These are phyloP conservation scores for Salmacisia buchloeana DNA, from an alignment of 1,284 basidiomycete species.

Conservation along the genomic window DNA sequence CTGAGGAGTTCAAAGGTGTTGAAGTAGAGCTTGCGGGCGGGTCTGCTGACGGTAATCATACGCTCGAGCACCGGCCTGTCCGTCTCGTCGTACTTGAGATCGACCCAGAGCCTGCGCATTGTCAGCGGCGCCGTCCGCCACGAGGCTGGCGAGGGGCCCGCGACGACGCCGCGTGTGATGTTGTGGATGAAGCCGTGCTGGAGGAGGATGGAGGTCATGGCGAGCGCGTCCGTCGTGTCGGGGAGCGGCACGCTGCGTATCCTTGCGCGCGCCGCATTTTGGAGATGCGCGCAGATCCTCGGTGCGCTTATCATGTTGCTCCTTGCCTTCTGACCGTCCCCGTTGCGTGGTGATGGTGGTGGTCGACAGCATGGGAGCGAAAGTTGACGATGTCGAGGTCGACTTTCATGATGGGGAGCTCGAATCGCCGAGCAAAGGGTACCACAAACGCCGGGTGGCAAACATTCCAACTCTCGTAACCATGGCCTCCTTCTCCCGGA, in stretches of 20 bases:
- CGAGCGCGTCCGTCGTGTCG: slow-evolving; percentile 74
- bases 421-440: no score
- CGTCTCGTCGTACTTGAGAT: slow-evolving; percentile 74
- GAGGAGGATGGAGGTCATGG: slow-evolving; percentile 75
- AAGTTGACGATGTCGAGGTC: neutral
- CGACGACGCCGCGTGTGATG: slow-evolving; percentile 70
- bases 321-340: no score
- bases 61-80: slow-evolving; percentile 70
- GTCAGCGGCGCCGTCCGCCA: slow-evolving; percentile 57
- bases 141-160: slow-evolving; percentile 61
- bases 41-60: slow-evolving; percentile 70
- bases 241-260: slow-evolving; percentile 67
- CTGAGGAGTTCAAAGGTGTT: slow-evolving; percentile 64
- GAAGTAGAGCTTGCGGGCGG: slow-evolving; percentile 70
- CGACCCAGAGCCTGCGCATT: slow-evolving; percentile 65
- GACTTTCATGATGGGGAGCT: neutral
- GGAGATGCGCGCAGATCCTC: slow-evolving; percentile 73
- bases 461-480: neutral
- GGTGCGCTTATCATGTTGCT: no score
- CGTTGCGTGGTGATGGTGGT: no score
- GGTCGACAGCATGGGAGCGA: neutral
- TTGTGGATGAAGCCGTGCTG: slow-evolving; percentile 77
- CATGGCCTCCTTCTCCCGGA: no score
- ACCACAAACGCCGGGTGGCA: neutral
- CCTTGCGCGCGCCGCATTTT: slow-evolving; percentile 80